phyloP scores from a whole-genome alignment of 1,139 yeast genomes.

The Magnusiomyces paraingens region DNA sequence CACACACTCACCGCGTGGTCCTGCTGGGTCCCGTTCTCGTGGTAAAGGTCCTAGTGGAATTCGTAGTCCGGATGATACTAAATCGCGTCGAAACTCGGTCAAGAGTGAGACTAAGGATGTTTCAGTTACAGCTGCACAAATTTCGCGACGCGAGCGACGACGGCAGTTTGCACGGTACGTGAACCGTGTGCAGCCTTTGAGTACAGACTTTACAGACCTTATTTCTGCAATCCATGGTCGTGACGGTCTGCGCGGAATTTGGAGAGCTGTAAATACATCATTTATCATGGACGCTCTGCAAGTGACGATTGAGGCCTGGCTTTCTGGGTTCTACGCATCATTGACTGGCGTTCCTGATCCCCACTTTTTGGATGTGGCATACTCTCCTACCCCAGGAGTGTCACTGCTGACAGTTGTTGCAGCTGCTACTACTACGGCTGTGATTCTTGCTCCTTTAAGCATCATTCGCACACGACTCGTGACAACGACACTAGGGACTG shows the following conservation, averaged over 20 bases:
- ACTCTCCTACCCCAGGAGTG: conserved; percentile 67
- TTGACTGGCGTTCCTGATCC: conserved; percentile 87
- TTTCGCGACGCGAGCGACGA: not conserved
- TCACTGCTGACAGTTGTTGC: conserved; percentile 62
- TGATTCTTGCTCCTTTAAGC: conserved; percentile 77
- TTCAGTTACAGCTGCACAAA: not conserved
- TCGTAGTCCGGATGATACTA: not conserved
- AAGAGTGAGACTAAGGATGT: not conserved
- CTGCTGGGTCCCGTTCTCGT: conserved; percentile 17
- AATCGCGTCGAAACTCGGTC: not conserved
- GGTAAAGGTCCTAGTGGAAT: not conserved
- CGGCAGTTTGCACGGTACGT: conserved; percentile 11
- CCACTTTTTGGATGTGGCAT: conserved; percentile 72
- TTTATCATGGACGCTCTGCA: conserved; percentile 71
- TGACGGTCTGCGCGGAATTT: conserved; percentile 80
- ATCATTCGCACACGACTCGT: conserved; percentile 71
- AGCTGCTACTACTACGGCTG: conserved; percentile 68
- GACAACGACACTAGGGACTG: conserved; percentile 45
- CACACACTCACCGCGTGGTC: conserved; percentile 15
- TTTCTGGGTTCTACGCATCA: conserved; percentile 80
- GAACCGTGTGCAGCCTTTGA: conserved; percentile 47
- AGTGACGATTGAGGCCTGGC: conserved; percentile 83
- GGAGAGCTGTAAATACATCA: conserved; percentile 83
- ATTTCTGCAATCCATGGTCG: conserved; percentile 60
- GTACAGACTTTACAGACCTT: conserved; percentile 65